Evolutionary conservation across 225 moss, liverwort and hornwort species (phyloP), one percentile per base, ranked within the genome.

Genomic region (Takakia lepidozioides): DNA sequence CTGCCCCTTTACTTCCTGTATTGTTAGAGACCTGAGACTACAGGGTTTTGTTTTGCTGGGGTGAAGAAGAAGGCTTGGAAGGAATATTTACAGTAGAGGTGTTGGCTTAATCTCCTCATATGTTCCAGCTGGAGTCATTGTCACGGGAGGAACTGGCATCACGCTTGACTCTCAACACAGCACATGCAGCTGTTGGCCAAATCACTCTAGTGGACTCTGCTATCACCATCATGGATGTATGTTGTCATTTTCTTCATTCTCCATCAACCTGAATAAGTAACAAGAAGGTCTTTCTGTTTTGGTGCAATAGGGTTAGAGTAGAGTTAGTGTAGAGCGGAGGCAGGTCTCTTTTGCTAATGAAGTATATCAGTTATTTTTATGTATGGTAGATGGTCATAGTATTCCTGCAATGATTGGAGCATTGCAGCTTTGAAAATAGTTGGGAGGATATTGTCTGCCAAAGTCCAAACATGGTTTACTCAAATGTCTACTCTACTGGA

Each of bases 141-240:
- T 63, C 87, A 55, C 74, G 98, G 51, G 98, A 98, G 43, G 87
- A 98, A 47, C 70, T 98, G 39, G 91, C 87, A 23, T 91, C 98
- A 52, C 82, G 98, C 17, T 73, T 98, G 25, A 87, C 70, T 46
- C 74, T 98, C 23, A 91, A 74, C 49, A 78, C 85, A 20, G 30
- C 59, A 24, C 48, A 55, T 47, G 81, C 85, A 44, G 57, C 79
- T 10, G 68, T 98, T 41, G 98, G 98, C 43, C 91, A 85, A 47
- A 73, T 98, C 43, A 73, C 77, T 43, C 66, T 98, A 56, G 71
- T 81, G 23, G 98, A 98, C 45, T 70, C 87, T 21, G 80, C 81
- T 2, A 67, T 98, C 49, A 87, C 98, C 22, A 83, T 98, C 35
- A 85, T 98, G 98, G 98, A 98, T 69, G 87, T 87, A 59, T 67